These are phyloP conservation scores for Globisporangium spinosum DNA, from an alignment of 352 stramenopile genomes.

Conservation along the genomic window DNA sequence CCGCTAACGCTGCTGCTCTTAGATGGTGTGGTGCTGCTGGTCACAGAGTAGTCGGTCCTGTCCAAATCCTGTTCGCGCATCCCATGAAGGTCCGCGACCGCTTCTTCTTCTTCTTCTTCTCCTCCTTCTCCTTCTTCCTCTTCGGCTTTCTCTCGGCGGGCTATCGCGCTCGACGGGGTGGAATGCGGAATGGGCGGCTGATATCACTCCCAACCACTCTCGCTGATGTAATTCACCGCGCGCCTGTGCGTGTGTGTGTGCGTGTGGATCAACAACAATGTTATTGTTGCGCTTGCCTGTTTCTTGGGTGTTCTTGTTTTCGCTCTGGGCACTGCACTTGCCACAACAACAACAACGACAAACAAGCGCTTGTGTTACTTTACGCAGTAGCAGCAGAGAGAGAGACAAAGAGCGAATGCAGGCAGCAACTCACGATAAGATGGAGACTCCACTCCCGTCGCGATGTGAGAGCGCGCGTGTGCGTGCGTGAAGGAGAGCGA, in stretches of 20 bases:
- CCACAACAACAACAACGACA: not conserved
- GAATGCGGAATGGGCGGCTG: not conserved
- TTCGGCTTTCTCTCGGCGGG: not conserved
- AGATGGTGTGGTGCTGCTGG: conserved; percentile 8
- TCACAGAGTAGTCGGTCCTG: conserved; percentile 24
- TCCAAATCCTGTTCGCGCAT: conserved; percentile 31
- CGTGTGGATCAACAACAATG: not conserved
- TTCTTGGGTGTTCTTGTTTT: not conserved
- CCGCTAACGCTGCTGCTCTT: conserved; percentile 11
- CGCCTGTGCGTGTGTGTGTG: not conserved
- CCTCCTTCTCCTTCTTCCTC: not conserved
- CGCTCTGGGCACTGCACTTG: conserved; percentile 5
- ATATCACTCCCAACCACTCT: not conserved
- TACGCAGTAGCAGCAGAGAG: not conserved
- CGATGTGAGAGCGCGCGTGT: not conserved
- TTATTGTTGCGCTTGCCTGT: not conserved
- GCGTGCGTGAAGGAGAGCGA: not conserved
- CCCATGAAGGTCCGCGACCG: conserved; percentile 34
- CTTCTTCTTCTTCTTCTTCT: not conserved
- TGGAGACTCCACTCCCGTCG: not conserved
- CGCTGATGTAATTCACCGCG: not conserved
- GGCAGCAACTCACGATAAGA: not conserved
- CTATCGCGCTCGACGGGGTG: not conserved
- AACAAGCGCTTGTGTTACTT: conserved; percentile 10
- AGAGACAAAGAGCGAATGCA: not conserved